A percentile compares a stretch with the other conserved stretches of the same genome.
These are phyloP conservation scores for Haplosporangium gracile DNA, from an alignment of 192 early-diverging fungal species.

Conservation along the genomic window DNA sequence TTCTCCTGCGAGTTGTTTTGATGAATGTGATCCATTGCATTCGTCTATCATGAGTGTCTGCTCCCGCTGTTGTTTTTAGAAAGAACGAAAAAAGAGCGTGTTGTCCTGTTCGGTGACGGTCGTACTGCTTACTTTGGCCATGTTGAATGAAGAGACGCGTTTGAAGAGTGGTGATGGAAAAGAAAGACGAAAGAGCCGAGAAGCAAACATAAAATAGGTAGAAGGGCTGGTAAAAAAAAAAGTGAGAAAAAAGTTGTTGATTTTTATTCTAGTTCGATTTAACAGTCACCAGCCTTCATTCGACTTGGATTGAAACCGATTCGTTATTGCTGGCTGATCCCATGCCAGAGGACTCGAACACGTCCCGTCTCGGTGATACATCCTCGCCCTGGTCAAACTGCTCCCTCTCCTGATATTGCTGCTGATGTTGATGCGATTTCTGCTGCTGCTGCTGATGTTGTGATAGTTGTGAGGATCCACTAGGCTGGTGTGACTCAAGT, in stretches of 20 bases:
- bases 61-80: no score
- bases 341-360: background rate
- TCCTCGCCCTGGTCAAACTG: background rate
- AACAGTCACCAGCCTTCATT: background rate
- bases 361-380: background rate
- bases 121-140: constrained; percentile 32
- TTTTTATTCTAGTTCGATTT: background rate
- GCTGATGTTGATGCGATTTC: background rate
- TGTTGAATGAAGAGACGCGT: constrained; percentile 11
- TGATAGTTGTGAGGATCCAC: background rate
- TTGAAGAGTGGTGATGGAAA: constrained; percentile 13
- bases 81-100: no score
- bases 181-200: constrained; percentile 7
- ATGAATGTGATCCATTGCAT: no score
- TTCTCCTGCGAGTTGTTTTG: no score
- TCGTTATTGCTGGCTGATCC: background rate
- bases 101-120: background rate
- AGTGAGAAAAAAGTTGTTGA: background rate
- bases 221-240: constrained; percentile 1
- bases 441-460: background rate
- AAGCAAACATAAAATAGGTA: constrained; percentile 17
- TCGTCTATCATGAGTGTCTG: no score
- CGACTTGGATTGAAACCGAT: background rate
- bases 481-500: constrained; percentile 10
- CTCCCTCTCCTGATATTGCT: background rate